Evolutionary conservation across 2,329 filamentous ascomycete genomes (phyloP).

Genomic region (Didymella sp.): DNA sequence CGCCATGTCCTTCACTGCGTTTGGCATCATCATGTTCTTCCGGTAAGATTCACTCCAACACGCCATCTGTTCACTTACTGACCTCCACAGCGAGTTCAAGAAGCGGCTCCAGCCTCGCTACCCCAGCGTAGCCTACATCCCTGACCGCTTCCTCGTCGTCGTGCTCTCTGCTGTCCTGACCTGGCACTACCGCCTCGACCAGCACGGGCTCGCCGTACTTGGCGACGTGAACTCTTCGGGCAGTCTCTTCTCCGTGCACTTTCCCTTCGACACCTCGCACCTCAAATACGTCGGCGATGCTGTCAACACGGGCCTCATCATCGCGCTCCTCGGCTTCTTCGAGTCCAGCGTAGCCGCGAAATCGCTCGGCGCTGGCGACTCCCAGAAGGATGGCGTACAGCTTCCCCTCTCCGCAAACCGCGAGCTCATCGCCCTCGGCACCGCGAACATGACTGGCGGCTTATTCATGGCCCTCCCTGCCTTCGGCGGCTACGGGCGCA

Average conservation of each 20-base stretch:
- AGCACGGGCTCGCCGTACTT: conserved; percentile 80
- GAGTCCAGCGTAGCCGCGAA: conserved; percentile 97
- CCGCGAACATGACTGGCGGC: conserved; percentile 88
- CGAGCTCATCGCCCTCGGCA: conserved; percentile 88
- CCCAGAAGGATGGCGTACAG: conserved; percentile 69
- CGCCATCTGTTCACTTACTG: not conserved
- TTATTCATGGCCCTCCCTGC: conserved; percentile 92
- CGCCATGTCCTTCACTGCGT: conserved; percentile 78
- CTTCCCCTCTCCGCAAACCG: conserved; percentile 89
- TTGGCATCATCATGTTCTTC: conserved; percentile 88
- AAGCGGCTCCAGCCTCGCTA: conserved; percentile 79
- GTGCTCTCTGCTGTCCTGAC: conserved; percentile 82
- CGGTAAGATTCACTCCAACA: conserved; percentile 28
- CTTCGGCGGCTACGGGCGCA: conserved; percentile 94
- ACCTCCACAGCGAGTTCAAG: conserved; percentile 70
- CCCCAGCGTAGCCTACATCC: conserved; percentile 83
- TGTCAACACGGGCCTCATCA: conserved; percentile 90
- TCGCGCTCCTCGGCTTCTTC: conserved; percentile 96
- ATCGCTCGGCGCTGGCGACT: conserved; percentile 67
- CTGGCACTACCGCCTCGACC: conserved; percentile 78
- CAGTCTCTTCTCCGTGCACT: conserved; percentile 78
- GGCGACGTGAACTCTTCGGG: conserved; percentile 80
- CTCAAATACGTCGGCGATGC: conserved; percentile 84
- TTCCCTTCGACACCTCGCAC: conserved; percentile 79
- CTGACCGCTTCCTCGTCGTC: conserved; percentile 90